Evolutionary conservation across 305 asterid species (phyloP).

Genomic region (Salvia sclarea): DNA sequence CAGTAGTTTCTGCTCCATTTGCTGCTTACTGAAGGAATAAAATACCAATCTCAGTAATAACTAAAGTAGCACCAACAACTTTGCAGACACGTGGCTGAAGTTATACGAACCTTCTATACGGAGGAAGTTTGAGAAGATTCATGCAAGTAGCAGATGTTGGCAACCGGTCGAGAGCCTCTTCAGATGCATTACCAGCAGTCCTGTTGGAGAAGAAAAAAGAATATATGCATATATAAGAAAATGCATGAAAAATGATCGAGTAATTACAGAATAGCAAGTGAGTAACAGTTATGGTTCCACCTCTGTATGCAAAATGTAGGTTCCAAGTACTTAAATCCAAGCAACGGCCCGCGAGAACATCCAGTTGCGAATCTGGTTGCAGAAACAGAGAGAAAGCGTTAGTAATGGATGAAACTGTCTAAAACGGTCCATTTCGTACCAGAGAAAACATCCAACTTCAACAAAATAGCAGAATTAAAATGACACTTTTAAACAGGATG

Average conservation of each 20-base stretch:
- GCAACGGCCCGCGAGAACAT: slow-evolving; percentile 96
- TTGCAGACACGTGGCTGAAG: not conserved
- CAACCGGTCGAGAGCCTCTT: slow-evolving; percentile 80
- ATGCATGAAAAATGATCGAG: slow-evolving; percentile 1
- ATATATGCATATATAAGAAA: slow-evolving; percentile 12
- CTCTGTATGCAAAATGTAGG: slow-evolving; percentile 93
- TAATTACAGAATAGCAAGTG: not conserved
- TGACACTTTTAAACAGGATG: slow-evolving; percentile 11
- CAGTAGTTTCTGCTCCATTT: slow-evolving; percentile 79
- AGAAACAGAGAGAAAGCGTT: slow-evolving; percentile 2
- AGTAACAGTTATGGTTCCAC: slow-evolving; percentile 35
- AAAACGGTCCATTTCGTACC: too few relatives aligned
- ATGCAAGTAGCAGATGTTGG: slow-evolving; percentile 98
- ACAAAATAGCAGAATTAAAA: slow-evolving; percentile 15
- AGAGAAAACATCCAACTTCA: not conserved
- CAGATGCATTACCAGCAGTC: slow-evolving; percentile 87
- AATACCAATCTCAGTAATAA: slow-evolving; percentile 13
- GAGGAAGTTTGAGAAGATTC: slow-evolving; percentile 97
- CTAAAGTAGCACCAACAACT: not conserved
- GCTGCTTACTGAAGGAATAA: slow-evolving; percentile 68
- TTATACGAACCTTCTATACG: slow-evolving; percentile 74
- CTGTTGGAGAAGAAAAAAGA: slow-evolving; percentile 37
- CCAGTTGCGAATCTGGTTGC: slow-evolving; percentile 83
- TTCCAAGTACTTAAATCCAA: slow-evolving; percentile 88
- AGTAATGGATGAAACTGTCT: not conserved